Evolutionary conservation across 495 filamentous ascomycete species (phyloP).

Genomic region (Podospora sp.): DNA sequence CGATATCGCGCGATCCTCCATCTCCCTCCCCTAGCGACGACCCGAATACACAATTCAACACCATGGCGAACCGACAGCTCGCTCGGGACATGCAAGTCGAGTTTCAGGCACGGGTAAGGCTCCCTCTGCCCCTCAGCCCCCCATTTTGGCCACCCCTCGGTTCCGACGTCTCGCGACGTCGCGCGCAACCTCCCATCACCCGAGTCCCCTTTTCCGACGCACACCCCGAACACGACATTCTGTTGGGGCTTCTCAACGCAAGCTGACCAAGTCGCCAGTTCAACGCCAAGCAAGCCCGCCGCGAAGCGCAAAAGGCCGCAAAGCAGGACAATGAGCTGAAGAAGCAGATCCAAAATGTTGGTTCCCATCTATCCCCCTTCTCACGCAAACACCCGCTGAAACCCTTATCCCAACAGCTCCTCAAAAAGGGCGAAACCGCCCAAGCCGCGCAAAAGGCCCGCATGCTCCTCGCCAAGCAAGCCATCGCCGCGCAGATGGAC

Average conservation of each 20-base stretch:
- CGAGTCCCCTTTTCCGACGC: background rate
- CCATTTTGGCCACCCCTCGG: slow-evolving; percentile 5
- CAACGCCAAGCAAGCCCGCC: slow-evolving; percentile 80
- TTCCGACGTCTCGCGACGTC: background rate
- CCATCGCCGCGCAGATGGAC: slow-evolving; percentile 57
- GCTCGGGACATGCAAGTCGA: slow-evolving; percentile 55
- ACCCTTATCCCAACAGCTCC: slow-evolving; percentile 53
- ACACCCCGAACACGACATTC: background rate
- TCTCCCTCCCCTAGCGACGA: background rate
- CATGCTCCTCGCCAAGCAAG: slow-evolving; percentile 56
- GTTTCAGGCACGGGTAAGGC: slow-evolving; percentile 53
- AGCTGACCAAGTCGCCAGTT: slow-evolving; percentile 53
- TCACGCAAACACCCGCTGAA: slow-evolving; percentile 1
- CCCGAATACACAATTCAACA: slow-evolving; percentile 20
- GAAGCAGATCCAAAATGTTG: slow-evolving; percentile 78
- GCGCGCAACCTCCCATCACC: background rate
- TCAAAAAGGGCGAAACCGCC: slow-evolving; percentile 69
- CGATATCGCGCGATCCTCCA: background rate
- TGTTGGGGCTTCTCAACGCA: background rate
- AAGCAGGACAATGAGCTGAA: slow-evolving; percentile 83
- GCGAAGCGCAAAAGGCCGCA: slow-evolving; percentile 77
- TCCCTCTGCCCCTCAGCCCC: background rate
- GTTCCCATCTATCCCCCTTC: slow-evolving; percentile 23
- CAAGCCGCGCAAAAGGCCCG: slow-evolving; percentile 83
- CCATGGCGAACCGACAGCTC: slow-evolving; percentile 55